Percentiles rank a stretch among this genome's conserved stretches.
Conservation (phyloP, 2,329 filamentous ascomycete species). For the Sporothrix euskadiensis region DNA sequence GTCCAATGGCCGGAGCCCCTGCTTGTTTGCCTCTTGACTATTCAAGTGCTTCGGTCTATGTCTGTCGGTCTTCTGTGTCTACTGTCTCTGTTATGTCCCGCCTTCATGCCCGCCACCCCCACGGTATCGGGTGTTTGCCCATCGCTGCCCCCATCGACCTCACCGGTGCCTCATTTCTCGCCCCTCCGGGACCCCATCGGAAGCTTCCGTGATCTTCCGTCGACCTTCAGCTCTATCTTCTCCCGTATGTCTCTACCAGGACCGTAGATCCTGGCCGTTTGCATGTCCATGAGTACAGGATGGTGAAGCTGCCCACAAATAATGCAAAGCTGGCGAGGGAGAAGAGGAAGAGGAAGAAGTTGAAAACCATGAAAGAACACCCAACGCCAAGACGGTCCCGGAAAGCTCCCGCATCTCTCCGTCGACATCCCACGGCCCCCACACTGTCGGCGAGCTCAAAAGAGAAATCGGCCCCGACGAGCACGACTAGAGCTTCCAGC, state of each 20-base stretch:
- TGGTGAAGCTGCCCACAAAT: neutral
- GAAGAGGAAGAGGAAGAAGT: neutral
- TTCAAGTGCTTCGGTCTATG: neutral
- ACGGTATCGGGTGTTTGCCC: neutral
- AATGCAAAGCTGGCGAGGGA: neutral
- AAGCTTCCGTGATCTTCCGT: neutral
- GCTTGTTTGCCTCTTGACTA: neutral
- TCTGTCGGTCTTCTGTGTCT: neutral
- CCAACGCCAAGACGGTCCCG: neutral
- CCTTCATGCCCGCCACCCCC: conserved; percentile 3
- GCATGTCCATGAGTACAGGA: no score
- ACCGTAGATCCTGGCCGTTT: neutral
- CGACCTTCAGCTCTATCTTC: neutral
- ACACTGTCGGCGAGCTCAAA: conserved; percentile 1
- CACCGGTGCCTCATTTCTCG: neutral
- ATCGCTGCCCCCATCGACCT: neutral
- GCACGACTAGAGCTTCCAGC: neutral
- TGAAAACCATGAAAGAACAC: neutral
- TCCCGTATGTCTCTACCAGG: neutral
- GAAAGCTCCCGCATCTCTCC: neutral
- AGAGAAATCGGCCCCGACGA: neutral
- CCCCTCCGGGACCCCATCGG: no score
- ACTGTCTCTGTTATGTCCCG: neutral
- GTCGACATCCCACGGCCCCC: neutral
- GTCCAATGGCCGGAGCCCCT: neutral